phyloP scores from a whole-genome alignment of 805 yeast species.

The Cyberlindnera bimundalis region DNA sequence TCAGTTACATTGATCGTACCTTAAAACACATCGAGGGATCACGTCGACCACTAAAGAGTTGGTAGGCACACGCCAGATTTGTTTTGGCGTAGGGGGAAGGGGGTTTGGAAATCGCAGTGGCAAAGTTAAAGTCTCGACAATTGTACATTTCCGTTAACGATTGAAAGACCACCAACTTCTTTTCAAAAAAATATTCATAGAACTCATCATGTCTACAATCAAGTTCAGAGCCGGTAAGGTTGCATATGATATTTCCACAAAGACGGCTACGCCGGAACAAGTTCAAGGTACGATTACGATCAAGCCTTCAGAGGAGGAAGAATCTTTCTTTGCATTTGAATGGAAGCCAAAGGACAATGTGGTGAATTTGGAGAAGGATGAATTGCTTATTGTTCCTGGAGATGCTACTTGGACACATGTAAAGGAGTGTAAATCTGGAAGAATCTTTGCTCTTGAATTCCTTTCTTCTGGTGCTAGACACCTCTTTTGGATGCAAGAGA shows the following conservation, averaged over 20 bases:
- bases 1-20: too few relatives aligned
- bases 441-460: conserved; percentile 69
- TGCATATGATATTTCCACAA: conserved; percentile 54
- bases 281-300: conserved; percentile 65
- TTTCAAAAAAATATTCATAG: too few relatives aligned
- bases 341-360: conserved; percentile 67
- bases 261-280: conserved; percentile 65
- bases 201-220: conserved; percentile 16
- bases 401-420: conserved; percentile 78
- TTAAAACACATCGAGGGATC: too few relatives aligned
- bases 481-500: conserved; percentile 72
- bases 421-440: conserved; percentile 66
- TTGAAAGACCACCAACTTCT: too few relatives aligned
- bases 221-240: conserved; percentile 81
- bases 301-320: conserved; percentile 63
- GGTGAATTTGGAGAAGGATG: conserved; percentile 48
- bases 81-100: too few relatives aligned
- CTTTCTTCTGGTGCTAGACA: conserved; percentile 56
- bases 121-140: conserved; percentile 2
- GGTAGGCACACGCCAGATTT: too few relatives aligned
- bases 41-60: too few relatives aligned
- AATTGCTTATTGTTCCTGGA: conserved; percentile 75
- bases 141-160: too few relatives aligned
- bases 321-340: conserved; percentile 61
- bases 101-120: neutral